Percentiles rank a stretch among this genome's conserved stretches.
phyloP scores from a whole-genome alignment of 768 basidiomycete species.

The Rhodotorula paludigena region DNA sequence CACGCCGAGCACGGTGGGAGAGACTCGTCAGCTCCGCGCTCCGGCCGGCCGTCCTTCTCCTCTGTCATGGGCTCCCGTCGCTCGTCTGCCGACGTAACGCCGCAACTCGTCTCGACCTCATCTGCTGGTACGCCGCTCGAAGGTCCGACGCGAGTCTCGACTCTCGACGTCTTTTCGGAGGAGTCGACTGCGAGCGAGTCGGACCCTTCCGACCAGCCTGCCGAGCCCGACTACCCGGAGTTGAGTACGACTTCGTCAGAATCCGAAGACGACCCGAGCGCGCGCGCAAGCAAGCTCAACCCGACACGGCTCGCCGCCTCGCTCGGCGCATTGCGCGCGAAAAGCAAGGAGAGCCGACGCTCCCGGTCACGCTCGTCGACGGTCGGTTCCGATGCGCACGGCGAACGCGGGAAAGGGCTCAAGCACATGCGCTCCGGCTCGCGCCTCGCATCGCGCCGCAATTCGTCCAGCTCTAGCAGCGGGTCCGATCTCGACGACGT shows the following conservation, averaged over 20 bases:
- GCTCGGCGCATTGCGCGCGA: slow-evolving; percentile 15
- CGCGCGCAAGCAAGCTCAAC: slow-evolving; percentile 1
- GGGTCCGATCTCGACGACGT: slow-evolving; percentile 21
- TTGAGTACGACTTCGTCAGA: slow-evolving; percentile 29
- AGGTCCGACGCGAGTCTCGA: background rate
- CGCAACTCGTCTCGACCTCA: background rate
- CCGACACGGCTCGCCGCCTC: slow-evolving; percentile 25
- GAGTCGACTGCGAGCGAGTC: slow-evolving; percentile 30
- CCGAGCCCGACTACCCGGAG: slow-evolving; percentile 14
- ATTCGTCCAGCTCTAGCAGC: slow-evolving; percentile 12
- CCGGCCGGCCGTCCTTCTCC: slow-evolving; percentile 3
- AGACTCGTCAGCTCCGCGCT: background rate
- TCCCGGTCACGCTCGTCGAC: background rate
- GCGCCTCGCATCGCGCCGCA: background rate
- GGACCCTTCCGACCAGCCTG: background rate
- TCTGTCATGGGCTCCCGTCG: slow-evolving; percentile 2
- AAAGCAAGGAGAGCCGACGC: background rate
- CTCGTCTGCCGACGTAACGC: background rate
- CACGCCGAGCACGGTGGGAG: background rate
- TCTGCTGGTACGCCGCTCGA: background rate
- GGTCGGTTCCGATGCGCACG: background rate
- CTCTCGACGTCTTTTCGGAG: slow-evolving; percentile 32
- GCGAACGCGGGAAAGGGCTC: background rate
- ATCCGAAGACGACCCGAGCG: slow-evolving; percentile 11
- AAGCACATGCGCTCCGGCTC: background rate